Base-by-base conservation (phyloP, 2,329 filamentous ascomycete genomes). In the Ophiostoma novo-ulmi region DNA sequence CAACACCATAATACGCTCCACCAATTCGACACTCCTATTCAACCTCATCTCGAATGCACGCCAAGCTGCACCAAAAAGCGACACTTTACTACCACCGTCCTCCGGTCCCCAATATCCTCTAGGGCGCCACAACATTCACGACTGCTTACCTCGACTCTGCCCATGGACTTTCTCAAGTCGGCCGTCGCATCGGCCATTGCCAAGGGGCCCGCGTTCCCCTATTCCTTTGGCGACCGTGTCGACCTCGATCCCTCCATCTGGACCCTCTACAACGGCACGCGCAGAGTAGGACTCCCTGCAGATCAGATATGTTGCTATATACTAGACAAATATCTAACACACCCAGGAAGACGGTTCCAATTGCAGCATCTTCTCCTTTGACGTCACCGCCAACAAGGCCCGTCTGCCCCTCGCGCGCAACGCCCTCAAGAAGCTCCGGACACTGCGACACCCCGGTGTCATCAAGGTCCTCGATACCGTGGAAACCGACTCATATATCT, bases 121-220 rank as follows among this genome's bases (percentile, higher is more conserved):
- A 31, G 48, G 17, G 17, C 5, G 31, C 22, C n/a, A 36, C 26
- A 35, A 3, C 44, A n/a, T 5, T 20, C 44, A 48, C 44, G 5
- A 20, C 44, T 48, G 44, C 17, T 48, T 48, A 20, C 44, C 13
- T 35, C 17, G 17, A 22, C 58, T 26, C 10, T 26, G 31, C 63
- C 75, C 75, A 99, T 99, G 95, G 94, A 99, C 80, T 98, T 98
- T 78, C 87, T 99, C 78, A 98, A 98, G 82, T 98, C 94, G 73
- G 95, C 95, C 69, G 93, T 98, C 78, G 94, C 94, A 65, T 98
- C 95, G 73, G 94, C 94, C 75, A 98, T 99, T 77, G 92, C 95
- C 65, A 95, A 97, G 80, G 94, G 94, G 1, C 93, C 94, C 69
- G 90, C 94, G 6, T 97, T 97, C 78, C 93, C 93, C 5, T 98